Conservation (phyloP, 176 grass and related monocot species). For the Themeda triandra region DNA sequence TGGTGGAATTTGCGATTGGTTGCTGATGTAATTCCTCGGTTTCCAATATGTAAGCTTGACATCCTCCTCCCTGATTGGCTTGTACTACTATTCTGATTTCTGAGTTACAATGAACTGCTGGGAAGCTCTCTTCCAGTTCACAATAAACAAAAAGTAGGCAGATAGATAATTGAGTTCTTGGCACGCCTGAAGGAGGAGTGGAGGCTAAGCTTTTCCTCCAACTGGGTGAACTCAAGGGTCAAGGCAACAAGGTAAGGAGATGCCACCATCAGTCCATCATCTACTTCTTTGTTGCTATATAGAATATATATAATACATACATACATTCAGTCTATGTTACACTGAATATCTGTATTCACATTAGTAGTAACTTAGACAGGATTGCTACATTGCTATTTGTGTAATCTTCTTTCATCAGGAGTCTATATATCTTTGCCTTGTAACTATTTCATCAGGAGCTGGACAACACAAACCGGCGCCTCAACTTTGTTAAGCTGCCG, state of each 20-base stretch:
- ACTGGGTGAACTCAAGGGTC: not conserved
- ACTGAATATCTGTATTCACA: not conserved
- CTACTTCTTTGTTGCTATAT: not conserved
- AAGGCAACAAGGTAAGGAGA: not conserved
- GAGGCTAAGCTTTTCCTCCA: not conserved
- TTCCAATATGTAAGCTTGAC: too few species aligned
- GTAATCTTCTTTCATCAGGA: not conserved
- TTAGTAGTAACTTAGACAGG: not conserved
- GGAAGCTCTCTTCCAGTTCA: too few species aligned
- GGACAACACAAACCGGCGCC: not conserved
- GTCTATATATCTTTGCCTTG: not conserved
- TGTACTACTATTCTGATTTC: too few species aligned
- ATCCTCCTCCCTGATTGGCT: too few species aligned
- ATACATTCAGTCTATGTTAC: not conserved
- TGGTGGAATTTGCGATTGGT: not conserved
- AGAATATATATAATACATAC: not conserved
- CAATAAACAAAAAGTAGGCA: too few species aligned
- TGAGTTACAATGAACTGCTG: too few species aligned
- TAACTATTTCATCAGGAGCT: not conserved
- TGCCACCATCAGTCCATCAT: not conserved
- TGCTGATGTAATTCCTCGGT: too few species aligned
- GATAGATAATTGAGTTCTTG: not conserved
- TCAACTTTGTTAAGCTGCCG: not conserved
- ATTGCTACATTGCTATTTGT: not conserved
- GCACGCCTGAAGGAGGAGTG: not conserved